Evolutionary conservation across 345 rosid species (phyloP), one percentile per base, ranked within the genome.

Genomic region (Salix suchowensis): DNA sequence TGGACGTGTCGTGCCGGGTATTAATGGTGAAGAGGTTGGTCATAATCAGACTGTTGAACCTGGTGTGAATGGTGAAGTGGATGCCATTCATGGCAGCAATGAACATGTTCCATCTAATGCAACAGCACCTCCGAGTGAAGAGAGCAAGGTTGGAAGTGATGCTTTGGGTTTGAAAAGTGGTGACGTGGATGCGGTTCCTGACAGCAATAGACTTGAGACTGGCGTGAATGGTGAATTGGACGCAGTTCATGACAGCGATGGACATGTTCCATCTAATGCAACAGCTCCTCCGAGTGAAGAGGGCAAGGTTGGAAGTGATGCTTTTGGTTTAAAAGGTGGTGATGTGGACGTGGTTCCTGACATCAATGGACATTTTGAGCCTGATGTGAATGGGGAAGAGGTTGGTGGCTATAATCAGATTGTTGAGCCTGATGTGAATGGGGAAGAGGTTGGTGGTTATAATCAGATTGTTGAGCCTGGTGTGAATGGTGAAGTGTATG

Each of bases 191-290:
- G 44, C 44, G 13, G 34, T 77, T 69, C 60, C 71, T 36, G 81
- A 65, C 44, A 76, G 75, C 78, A 78, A 68, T 73, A 74, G 79
- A 71, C 67, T 71, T 74, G 75, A 74, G 67, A 61, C 84, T 71
- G 80, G 44, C 67, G 66, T 78, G 11, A 79, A 79, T 72, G 81
- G 67, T 26, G 81, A 87, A 72, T 1, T 42, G 55, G 61, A 80
- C 71, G 73, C 11, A 24, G 73, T 54, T 67, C 40, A 23, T 52
- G 74, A 75, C 46, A 76, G 77, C 69, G 64, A 70, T 77, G 88
- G 66, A 64, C 69, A 36, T 32, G 44, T 48, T 32, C 75, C 52
- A 52, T 70, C 73, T 34, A 76, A 80, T 78, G 77, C 40, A 5
- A 4, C 76, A 12, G 58, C 77, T 60, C 73, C 81, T 73, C 82